These are phyloP conservation scores for Exophiala oligosperma DNA, from an alignment of 2,329 filamentous ascomycete species.

Conservation along the genomic window DNA sequence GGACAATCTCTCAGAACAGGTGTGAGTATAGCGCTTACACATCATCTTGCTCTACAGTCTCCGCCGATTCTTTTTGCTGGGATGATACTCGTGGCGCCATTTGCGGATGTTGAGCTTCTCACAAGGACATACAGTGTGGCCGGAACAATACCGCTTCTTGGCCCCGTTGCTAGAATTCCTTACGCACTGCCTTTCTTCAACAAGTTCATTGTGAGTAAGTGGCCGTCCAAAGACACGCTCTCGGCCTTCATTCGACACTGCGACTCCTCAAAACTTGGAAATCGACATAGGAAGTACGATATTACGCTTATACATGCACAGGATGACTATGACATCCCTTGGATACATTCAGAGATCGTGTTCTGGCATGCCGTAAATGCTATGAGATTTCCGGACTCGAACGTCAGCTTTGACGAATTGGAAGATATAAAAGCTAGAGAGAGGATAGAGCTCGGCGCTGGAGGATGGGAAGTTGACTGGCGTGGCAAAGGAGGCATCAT, in stretches of 20 bases:
- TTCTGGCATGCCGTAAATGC: slow-evolving; percentile 60
- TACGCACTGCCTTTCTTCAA: slow-evolving; percentile 48
- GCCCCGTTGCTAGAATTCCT: slow-evolving; percentile 52
- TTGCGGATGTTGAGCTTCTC: slow-evolving; percentile 55
- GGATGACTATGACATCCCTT: slow-evolving; percentile 33
- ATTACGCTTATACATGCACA: slow-evolving; percentile 38
- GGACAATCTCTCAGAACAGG: slow-evolving; percentile 62
- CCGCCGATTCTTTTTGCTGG: slow-evolving; percentile 54
- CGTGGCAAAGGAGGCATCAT: slow-evolving; percentile 47
- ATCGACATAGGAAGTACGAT: slow-evolving; percentile 30
- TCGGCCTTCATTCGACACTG: slow-evolving; percentile 44
- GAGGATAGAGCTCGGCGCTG: slow-evolving; percentile 47
- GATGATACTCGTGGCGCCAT: slow-evolving; percentile 57
- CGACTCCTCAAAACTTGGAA: slow-evolving; percentile 28
- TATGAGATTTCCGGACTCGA: slow-evolving; percentile 38
- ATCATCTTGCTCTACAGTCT: slow-evolving; percentile 44
- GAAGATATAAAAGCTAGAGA: slow-evolving; percentile 44
- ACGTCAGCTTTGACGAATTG: slow-evolving; percentile 41
- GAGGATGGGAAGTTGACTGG: slow-evolving; percentile 53
- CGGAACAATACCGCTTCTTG: slow-evolving; percentile 56
- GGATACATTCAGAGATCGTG: slow-evolving; percentile 48
- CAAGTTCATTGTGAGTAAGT: slow-evolving; percentile 51
- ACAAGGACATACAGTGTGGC: slow-evolving; percentile 59
- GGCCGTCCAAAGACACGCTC: slow-evolving; percentile 53
- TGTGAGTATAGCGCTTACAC: slow-evolving; percentile 47